phyloP scores from a whole-genome alignment of 331 rosid species.

The Prunus yedoensis region DNA sequence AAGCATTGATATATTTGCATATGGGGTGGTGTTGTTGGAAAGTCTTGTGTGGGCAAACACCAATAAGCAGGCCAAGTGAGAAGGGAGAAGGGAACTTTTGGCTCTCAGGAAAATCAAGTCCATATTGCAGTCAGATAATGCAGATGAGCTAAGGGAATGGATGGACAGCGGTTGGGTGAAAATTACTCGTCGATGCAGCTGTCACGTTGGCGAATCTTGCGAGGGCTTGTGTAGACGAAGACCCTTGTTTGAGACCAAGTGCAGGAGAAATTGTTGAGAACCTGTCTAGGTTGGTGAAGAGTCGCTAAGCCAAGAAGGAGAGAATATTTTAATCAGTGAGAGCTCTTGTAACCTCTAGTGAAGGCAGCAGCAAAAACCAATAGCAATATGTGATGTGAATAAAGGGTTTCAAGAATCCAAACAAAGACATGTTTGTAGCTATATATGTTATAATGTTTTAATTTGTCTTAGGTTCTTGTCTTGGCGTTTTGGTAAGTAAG shows the following conservation, averaged over 20 bases:
- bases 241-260: slow-evolving; percentile 62
- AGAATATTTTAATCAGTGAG: slow-evolving; percentile 44
- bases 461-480: slow-evolving; percentile 14
- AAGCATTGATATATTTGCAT: slow-evolving; percentile 68
- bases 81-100: slow-evolving; percentile 52
- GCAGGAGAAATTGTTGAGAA: slow-evolving; percentile 73
- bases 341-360: slow-evolving; percentile 76
- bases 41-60: slow-evolving; percentile 63
- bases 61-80: slow-evolving; percentile 55
- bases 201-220: slow-evolving; percentile 63
- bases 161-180: slow-evolving; percentile 82
- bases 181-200: slow-evolving; percentile 70
- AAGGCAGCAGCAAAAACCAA: slow-evolving; percentile 40
- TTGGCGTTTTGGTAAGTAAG: background rate
- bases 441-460: background rate
- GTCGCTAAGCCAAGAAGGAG: slow-evolving; percentile 40
- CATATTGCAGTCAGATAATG: slow-evolving; percentile 54
- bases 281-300: slow-evolving; percentile 67
- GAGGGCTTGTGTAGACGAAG: slow-evolving; percentile 78
- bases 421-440: background rate
- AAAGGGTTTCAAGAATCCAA: background rate
- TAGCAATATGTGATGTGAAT: slow-evolving; percentile 24
- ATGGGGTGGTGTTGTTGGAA: slow-evolving; percentile 81
- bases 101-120: slow-evolving; percentile 58
- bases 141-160: slow-evolving; percentile 68